A percentile compares a stretch with the other conserved stretches of the same genome.
phyloP scores from a whole-genome alignment of 1,284 basidiomycete genomes.

The Cryptococcus sp. region DNA sequence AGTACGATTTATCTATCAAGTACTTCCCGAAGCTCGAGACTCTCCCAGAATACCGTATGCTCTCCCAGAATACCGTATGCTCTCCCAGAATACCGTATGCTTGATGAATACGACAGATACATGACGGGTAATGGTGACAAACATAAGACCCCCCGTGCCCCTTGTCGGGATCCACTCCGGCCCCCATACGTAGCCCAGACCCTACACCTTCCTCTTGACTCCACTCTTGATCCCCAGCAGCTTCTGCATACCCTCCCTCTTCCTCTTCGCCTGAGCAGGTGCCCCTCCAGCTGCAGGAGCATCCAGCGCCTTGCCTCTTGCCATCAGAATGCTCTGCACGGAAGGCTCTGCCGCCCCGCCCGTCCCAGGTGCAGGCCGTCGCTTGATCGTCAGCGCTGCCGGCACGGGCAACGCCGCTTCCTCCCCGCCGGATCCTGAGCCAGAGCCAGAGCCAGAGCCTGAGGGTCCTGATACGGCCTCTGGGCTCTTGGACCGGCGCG shows the following conservation, averaged over 20 bases:
- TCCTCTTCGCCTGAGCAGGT: conserved; percentile 59
- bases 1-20: too few species aligned
- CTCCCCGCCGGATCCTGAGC: conserved; percentile 11
- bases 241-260: conserved; percentile 47
- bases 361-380: conserved; percentile 57
- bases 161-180: not conserved
- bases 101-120: not conserved
- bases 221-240: conserved; percentile 61
- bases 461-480: conserved; percentile 16
- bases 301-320: conserved; percentile 62
- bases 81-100: too few species aligned
- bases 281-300: conserved; percentile 40
- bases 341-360: conserved; percentile 57
- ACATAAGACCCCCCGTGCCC: not conserved
- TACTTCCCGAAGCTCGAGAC: too few species aligned
- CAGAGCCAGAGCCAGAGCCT: not conserved
- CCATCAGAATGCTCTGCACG: conserved; percentile 66
- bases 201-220: conserved; percentile 56
- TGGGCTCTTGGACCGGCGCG: conserved; percentile 34
- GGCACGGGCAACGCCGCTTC: conserved; percentile 27
- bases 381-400: conserved; percentile 66
- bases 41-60: too few species aligned
- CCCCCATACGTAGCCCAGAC: not conserved
- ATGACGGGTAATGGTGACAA: not conserved
- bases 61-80: too few species aligned